Evolutionary conservation across 169 alveolate species (phyloP), one percentile per base, ranked within the genome.

Genomic region (Neospora caninum): DNA sequence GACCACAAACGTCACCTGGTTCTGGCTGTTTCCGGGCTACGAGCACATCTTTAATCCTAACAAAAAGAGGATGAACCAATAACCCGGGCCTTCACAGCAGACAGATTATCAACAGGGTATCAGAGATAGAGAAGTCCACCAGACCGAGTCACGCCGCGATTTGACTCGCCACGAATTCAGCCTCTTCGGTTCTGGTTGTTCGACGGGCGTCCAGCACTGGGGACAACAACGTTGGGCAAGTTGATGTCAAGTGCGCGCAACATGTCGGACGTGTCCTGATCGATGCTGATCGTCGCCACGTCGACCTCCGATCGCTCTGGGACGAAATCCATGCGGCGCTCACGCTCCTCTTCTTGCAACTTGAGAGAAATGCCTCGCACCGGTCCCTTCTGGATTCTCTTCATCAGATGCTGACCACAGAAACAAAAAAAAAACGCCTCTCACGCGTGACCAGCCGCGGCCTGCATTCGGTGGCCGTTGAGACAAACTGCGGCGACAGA

Each of bases 291-390:
- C n/a, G 97, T 98, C 27, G 88, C 38, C 29, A 98, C 98, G 93
- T 98, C 99, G 22, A 98, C 97, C 97, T 98, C 99, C 22, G 99
- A 98, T 82, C 96, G 96, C 94, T 99, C 99, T 10, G 99, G 99
- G 49, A 98, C 99, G 96, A 96, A 98, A 96, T 99, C 99, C 99
- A 99, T 98, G 95, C 99, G 99, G 94, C 99, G 97, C 97, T 99
- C 99, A 97, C 99, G 98, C 97, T 99, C 99, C 96, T 99, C 99
- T 98, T 99, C 99, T 97, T 99, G 99, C 94, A 99, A 97, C 97
- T 99, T 99, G 94, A 99, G 98, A 34, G 99, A 99, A 97, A 99
- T 99, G 88, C 99, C 99, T 92, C 99, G 99, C 67, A 99, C 99
- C 25, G 99, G 99, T 31, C 99, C 99, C 98, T 98, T 99, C 96